Conservation (phyloP, 148 eudicot genomes). For the Polygonum maritimum region DNA sequence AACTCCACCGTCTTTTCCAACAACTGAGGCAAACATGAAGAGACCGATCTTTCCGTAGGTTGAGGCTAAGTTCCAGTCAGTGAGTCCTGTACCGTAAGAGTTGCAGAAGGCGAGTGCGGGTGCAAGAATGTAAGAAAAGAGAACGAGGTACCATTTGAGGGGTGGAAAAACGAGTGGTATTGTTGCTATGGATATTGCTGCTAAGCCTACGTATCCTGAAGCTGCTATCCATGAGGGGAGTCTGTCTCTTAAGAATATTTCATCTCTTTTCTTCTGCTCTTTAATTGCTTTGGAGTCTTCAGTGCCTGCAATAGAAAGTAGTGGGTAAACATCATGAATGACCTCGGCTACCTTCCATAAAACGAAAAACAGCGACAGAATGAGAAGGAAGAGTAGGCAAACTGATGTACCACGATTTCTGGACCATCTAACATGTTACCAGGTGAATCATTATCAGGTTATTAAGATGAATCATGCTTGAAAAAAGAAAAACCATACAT, state of each 20-base stretch:
- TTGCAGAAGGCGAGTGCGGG: constrained; percentile 82
- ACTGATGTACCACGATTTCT: background rate
- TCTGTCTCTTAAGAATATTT: constrained; percentile 41
- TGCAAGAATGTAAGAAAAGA: constrained; percentile 55
- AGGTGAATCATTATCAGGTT: background rate
- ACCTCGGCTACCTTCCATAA: background rate
- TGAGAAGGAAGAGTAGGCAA: background rate
- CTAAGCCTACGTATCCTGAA: constrained; percentile 56
- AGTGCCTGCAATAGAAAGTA: constrained; percentile 30
- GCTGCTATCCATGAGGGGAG: constrained; percentile 66
- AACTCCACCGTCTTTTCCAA: constrained; percentile 55
- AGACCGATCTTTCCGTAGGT: constrained; percentile 65
- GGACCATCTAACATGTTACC: background rate
- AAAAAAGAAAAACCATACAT: background rate
- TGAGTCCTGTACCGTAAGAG: constrained; percentile 69
- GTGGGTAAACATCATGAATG: background rate
- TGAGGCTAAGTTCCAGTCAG: constrained; percentile 63
- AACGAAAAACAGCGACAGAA: background rate
- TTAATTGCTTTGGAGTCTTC: constrained; percentile 33
- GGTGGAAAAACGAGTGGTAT: constrained; percentile 56
- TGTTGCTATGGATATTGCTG: constrained; percentile 50
- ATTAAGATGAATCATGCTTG: background rate
- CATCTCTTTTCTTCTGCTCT: constrained; percentile 53
- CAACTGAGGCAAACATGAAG: constrained; percentile 53
- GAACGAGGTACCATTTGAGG: constrained; percentile 61